Percentiles rank a stretch among this genome's conserved stretches.
Conservation (phyloP, 139 green algal species). For the Chlorella sp. region DNA sequence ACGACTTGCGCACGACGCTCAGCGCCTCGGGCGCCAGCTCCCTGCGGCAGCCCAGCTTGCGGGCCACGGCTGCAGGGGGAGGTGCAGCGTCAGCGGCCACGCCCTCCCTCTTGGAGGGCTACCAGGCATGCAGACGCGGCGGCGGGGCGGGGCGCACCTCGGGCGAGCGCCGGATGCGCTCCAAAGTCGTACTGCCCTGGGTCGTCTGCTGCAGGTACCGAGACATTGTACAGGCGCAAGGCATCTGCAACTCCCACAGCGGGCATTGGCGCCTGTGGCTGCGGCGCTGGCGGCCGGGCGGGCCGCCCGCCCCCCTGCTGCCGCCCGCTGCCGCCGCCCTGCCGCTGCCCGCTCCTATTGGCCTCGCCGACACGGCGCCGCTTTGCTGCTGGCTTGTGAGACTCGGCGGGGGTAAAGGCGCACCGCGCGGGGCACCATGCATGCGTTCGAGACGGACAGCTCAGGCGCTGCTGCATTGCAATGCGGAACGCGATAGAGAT, state of each 20-base stretch:
- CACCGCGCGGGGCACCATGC: no score
- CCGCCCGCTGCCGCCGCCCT: no score
- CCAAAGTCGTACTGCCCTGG: conserved; percentile 63
- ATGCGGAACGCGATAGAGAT: no score
- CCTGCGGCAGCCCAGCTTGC: conserved; percentile 35
- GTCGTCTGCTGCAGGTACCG: conserved; percentile 46
- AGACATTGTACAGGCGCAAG: conserved; percentile 54
- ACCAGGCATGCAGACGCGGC: no score
- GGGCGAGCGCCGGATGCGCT: conserved; percentile 37
- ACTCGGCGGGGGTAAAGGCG: background rate
- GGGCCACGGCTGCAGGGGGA: conserved; percentile 22
- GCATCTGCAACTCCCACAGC: background rate
- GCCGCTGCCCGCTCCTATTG: background rate
- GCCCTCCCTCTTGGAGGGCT: no score
- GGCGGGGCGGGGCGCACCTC: no score
- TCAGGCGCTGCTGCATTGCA: no score
- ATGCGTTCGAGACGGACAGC: no score
- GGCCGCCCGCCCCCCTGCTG: background rate
- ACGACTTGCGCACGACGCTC: conserved; percentile 61
- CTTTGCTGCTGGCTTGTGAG: background rate
- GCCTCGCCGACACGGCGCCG: background rate
- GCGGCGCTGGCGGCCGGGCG: background rate
- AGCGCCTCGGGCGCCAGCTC: conserved; percentile 3
- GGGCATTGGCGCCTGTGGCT: background rate
- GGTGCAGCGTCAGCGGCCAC: no score